phyloP scores from a whole-genome alignment of 2,329 filamentous ascomycete species.

The Trichoderma gracile region DNA sequence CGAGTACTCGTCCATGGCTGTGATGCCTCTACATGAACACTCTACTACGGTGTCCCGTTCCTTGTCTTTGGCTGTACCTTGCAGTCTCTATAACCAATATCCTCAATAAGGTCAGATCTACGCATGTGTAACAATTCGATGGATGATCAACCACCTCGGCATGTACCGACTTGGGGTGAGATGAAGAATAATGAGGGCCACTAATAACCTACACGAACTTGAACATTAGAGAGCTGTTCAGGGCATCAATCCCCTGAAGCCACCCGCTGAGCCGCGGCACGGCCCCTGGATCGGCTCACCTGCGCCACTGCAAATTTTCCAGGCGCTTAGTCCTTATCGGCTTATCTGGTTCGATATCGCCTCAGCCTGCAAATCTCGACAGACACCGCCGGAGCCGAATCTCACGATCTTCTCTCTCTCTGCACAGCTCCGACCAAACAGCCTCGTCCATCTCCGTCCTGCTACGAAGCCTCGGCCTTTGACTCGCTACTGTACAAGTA shows the following conservation, averaged over 20 bases:
- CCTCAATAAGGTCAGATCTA: too few species aligned
- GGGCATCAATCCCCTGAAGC: background rate
- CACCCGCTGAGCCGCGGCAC: background rate
- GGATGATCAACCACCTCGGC: too few species aligned
- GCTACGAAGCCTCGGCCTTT: background rate
- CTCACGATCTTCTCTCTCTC: background rate
- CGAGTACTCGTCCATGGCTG: too few species aligned
- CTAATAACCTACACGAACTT: too few species aligned
- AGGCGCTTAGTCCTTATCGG: slow-evolving; percentile 10
- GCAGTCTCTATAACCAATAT: too few species aligned
- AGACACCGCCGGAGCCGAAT: slow-evolving; percentile 3
- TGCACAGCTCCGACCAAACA: background rate
- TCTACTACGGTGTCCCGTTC: too few species aligned
- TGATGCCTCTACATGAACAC: too few species aligned
- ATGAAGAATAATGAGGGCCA: too few species aligned
- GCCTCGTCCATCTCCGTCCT: background rate
- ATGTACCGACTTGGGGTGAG: too few species aligned
- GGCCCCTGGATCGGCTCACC: background rate
- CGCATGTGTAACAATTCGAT: too few species aligned
- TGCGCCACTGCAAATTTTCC: slow-evolving; percentile 19
- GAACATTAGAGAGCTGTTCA: background rate
- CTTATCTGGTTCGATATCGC: slow-evolving; percentile 2
- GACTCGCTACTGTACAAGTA: background rate
- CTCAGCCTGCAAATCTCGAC: background rate
- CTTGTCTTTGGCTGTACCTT: too few species aligned